A percentile compares a stretch with the other conserved stretches of the same genome.
These are phyloP conservation scores for Arabidopsis suecica DNA, from an alignment of 345 rosid genomes.

Conservation along the genomic window DNA sequence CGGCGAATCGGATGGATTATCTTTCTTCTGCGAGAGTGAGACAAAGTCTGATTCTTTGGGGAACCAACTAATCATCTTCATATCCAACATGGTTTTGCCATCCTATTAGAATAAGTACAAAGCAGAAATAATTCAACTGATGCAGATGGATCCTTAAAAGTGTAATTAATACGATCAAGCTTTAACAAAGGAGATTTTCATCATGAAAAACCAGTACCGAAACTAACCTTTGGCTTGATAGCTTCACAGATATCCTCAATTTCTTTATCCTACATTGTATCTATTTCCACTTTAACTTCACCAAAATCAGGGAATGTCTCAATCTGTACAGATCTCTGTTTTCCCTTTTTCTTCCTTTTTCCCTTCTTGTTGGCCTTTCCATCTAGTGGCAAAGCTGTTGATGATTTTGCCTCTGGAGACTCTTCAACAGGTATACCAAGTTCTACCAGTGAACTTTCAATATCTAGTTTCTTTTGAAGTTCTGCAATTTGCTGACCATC, in stretches of 20 bases:
- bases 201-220: conserved; percentile 3
- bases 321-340: conserved; percentile 53
- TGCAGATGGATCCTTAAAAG: background rate
- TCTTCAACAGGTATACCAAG: conserved; percentile 67
- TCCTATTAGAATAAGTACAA: conserved; percentile 51
- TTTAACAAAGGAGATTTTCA: background rate
- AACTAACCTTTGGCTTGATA: conserved; percentile 58
- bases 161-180: conserved; percentile 4
- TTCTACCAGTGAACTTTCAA: conserved; percentile 75
- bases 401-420: conserved; percentile 45
- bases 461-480: conserved; percentile 66
- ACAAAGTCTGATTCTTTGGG: conserved; percentile 48
- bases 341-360: conserved; percentile 74
- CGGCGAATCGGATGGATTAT: conserved; percentile 39
- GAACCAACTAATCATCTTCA: conserved; percentile 38
- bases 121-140: background rate
- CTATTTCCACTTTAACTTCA: conserved; percentile 47
- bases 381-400: conserved; percentile 50
- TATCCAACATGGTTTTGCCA: conserved; percentile 37
- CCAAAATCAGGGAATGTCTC: conserved; percentile 52
- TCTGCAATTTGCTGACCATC: conserved; percentile 93
- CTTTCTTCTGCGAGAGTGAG: conserved; percentile 55
- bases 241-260: conserved; percentile 47
- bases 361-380: conserved; percentile 63
- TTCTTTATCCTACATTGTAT: conserved; percentile 42